Conservation (phyloP, 768 basidiomycete species). For the Lyophyllum atratum region DNA sequence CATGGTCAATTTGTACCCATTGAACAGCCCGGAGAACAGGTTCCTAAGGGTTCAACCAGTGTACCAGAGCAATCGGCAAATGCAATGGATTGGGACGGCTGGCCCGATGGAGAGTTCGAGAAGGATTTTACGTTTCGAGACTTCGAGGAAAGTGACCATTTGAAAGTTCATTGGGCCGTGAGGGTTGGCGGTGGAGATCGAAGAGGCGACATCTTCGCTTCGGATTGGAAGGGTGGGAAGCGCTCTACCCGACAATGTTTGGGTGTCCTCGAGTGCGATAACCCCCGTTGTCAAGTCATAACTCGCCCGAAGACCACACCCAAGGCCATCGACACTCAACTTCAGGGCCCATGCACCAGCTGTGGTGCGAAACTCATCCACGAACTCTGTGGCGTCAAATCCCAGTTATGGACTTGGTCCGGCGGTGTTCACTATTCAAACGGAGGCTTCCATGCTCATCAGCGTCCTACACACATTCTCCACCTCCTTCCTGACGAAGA, state of each 20-base stretch:
- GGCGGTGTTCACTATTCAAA: neutral
- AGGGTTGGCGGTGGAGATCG: slow-evolving; percentile 15
- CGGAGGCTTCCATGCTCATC: slow-evolving; percentile 3
- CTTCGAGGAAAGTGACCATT: slow-evolving; percentile 1
- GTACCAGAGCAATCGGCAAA: neutral
- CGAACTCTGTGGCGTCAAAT: neutral
- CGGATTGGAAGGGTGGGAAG: neutral
- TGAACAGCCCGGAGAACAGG: too few species aligned
- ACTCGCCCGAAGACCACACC: neutral
- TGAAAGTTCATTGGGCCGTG: slow-evolving; percentile 21
- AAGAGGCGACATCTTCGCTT: neutral
- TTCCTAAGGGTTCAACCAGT: too few species aligned
- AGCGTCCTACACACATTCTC: neutral
- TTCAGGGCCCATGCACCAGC: neutral
- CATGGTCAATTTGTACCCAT: too few species aligned
- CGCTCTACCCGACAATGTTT: neutral
- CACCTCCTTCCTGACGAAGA: neutral
- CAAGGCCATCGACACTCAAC: neutral
- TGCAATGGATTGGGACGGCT: slow-evolving; percentile 20
- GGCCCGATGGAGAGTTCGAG: slow-evolving; percentile 22
- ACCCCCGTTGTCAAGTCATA: neutral
- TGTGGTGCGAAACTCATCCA: neutral
- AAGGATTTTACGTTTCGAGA: slow-evolving; percentile 14
- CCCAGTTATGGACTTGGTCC: neutral
- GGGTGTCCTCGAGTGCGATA: slow-evolving; percentile 7